Evolutionary conservation across 2,329 filamentous ascomycete genomes (phyloP).

Genomic region (Ceratocystiopsis brevicomis): DNA sequence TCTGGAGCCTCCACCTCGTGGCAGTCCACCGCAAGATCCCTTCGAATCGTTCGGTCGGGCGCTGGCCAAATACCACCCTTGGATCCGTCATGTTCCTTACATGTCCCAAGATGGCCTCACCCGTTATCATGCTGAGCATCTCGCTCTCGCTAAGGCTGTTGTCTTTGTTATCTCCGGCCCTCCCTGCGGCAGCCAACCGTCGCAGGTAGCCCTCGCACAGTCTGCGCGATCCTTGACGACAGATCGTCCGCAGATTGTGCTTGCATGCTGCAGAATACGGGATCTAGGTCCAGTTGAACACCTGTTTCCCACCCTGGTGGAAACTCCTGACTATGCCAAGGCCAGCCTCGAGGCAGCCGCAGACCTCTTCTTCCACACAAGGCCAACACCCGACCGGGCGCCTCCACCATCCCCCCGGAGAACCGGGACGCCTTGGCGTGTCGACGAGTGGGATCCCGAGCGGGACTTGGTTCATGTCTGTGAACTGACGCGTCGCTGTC

Average conservation of each 20-base stretch:
- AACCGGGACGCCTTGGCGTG: constrained; percentile 21
- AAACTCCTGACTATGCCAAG: constrained; percentile 28
- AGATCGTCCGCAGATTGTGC: constrained; percentile 29
- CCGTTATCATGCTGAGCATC: constrained; percentile 40
- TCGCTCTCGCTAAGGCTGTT: constrained; percentile 38
- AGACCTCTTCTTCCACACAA: constrained; percentile 25
- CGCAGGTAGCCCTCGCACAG: constrained; percentile 30
- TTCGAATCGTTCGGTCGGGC: constrained; percentile 53
- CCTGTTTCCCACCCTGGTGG: constrained; percentile 32
- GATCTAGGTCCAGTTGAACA: constrained; percentile 20
- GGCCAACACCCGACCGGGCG: neutral
- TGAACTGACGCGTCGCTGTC: constrained; percentile 27
- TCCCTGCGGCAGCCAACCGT: constrained; percentile 25
- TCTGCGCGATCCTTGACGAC: constrained; percentile 1
- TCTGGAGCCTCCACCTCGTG: constrained; percentile 20
- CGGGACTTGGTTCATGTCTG: constrained; percentile 23
- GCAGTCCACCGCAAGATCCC: constrained; percentile 33
- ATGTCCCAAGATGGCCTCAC: constrained; percentile 44
- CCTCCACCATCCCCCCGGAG: neutral
- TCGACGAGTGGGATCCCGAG: constrained; percentile 21
- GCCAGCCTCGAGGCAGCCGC: constrained; percentile 30
- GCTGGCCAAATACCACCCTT: constrained; percentile 37
- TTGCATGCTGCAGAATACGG: constrained; percentile 29
- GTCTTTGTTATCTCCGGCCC: constrained; percentile 40
- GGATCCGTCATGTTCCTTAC: constrained; percentile 55